Base-by-base conservation (phyloP, 257 asterid species). In the Solanum pinnatisectum region DNA sequence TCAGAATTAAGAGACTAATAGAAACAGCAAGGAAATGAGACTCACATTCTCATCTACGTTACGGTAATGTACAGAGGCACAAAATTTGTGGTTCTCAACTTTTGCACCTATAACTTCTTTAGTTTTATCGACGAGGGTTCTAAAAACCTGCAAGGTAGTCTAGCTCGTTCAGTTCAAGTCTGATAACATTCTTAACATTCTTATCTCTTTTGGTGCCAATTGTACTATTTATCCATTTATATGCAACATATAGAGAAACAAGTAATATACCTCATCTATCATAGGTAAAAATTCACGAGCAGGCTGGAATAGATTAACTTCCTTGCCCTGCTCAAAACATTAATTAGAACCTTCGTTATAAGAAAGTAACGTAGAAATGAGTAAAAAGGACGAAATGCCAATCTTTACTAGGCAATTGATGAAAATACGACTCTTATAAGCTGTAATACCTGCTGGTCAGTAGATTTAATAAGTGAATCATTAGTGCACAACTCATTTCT, bases 61-160 rank as follows among this genome's bases (percentile, higher is more conserved):
- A 79, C 99, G 98, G 81, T 96, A 96, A 92, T 96, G 99, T 88
- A 96, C 96, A 84, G 99, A 94, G 88, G 89, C 91, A 82, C 99
- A 96, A 91, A 96, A 96, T 68, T 95, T 96, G 88, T 95, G 95
- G 92, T 96, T 93, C 94, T 96, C 99, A 84, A 95, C 99, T 93
- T 92, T 96, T 79, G 96, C 93, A 70, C 99, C 98, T 88, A 91
- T 65, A 40, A 96, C 94, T 88, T 91, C 96, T 87, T 93, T 93
- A 6, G 95, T 90, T 60, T 88, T 91, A 89, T 95, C 95, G 20
- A 93, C 95, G 39, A 96, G 94, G 92, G 91, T 87, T 84, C 89
- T 93, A 87, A 88, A 94, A 85, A 96, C 96, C 99, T 95, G 92
- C 36, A 87, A 59, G 79, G 49, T 16, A 36, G 3, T 42, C 79